Conservation (phyloP, 2,329 filamentous ascomycete species). For the Chrysosporium keratinophilum region DNA sequence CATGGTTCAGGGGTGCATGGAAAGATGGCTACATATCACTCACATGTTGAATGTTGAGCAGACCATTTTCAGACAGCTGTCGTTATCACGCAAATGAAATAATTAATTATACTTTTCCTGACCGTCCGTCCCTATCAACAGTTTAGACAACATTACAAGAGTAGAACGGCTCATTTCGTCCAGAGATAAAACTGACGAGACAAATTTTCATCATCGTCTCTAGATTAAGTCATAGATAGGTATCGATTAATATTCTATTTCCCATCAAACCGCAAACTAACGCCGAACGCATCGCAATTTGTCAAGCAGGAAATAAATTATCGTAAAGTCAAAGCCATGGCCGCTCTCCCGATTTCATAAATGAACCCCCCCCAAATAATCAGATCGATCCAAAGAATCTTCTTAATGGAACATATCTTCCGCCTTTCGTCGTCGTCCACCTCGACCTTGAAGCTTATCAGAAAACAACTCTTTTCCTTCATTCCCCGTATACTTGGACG, state of each 20-base stretch:
- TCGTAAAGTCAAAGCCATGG: background rate
- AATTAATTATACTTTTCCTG: too few relatives aligned
- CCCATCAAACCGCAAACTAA: background rate
- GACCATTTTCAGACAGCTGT: background rate
- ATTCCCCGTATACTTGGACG: conserved; percentile 49
- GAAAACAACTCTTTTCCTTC: conserved; percentile 60
- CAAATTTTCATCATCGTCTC: background rate
- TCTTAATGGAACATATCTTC: conserved; percentile 60
- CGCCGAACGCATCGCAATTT: background rate
- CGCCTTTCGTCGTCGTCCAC: conserved; percentile 53
- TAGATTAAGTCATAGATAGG: background rate
- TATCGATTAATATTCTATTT: background rate
- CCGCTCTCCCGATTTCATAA: too few relatives aligned
- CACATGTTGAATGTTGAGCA: conserved; percentile 18
- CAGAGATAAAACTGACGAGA: too few relatives aligned
- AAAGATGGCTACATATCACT: conserved; percentile 40
- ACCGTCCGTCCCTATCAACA: too few relatives aligned
- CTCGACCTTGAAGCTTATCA: conserved; percentile 48
- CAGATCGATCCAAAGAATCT: background rate
- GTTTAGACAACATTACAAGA: too few relatives aligned
- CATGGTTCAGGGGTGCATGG: conserved; percentile 39
- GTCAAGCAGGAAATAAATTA: background rate
- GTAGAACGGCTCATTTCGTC: too few relatives aligned
- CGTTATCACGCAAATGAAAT: too few relatives aligned
- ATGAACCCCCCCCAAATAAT: background rate